Evolutionary conservation across 768 basidiomycete genomes (phyloP).

Genomic region (Rhizopogon vesiculosus): DNA sequence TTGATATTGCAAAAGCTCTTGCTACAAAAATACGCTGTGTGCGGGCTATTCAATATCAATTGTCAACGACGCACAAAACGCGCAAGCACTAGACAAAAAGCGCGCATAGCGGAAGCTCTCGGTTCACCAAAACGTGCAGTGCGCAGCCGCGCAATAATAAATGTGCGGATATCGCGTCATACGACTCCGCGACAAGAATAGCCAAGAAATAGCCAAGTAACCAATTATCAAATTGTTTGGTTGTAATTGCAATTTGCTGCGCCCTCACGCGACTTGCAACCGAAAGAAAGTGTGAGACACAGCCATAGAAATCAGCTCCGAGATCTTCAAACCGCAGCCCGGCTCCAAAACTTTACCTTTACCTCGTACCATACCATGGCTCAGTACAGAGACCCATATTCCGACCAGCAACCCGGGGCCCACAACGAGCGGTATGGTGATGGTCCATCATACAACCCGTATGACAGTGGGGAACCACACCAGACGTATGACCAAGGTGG

Average conservation of each 20-base stretch:
- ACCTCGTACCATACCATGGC: conserved; percentile 26
- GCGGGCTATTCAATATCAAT: no score
- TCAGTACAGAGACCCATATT: conserved; percentile 55
- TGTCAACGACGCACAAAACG: no score
- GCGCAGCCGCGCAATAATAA: no score
- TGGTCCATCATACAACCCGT: conserved; percentile 40
- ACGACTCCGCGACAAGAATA: no score
- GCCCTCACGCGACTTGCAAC: neutral
- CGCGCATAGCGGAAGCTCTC: no score
- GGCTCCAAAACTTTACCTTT: neutral
- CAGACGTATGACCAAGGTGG: conserved; percentile 50
- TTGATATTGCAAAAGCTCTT: no score
- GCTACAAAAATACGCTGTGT: no score
- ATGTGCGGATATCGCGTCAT: no score
- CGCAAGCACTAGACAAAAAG: no score
- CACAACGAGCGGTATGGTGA: conserved; percentile 30
- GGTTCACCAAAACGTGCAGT: no score
- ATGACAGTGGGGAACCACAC: conserved; percentile 38
- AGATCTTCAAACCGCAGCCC: neutral
- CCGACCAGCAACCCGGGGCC: conserved; percentile 25
- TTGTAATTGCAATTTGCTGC: neutral
- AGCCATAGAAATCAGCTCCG: neutral
- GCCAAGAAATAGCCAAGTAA: no score
- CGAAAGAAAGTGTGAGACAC: neutral
- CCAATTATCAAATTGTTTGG: no score